phyloP scores from a whole-genome alignment of 2,329 filamentous ascomycete species.

The Pseudopithomyces maydicus region DNA sequence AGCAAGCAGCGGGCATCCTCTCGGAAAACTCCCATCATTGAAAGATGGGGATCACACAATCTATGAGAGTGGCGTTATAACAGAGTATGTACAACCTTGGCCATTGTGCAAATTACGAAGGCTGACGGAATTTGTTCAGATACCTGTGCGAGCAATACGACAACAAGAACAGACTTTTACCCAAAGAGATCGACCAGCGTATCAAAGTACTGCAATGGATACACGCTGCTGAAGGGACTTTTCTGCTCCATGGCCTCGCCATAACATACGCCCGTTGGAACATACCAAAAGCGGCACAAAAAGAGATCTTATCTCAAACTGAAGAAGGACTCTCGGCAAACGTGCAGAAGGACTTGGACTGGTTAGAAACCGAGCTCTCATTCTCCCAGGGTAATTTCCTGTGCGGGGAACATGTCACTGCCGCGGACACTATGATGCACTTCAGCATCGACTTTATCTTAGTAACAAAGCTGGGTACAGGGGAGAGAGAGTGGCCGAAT shows the following conservation, averaged over 20 bases:
- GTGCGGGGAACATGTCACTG: conserved; percentile 48
- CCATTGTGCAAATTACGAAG: background rate
- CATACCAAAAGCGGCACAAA: conserved; percentile 35
- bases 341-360: conserved; percentile 52
- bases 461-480: conserved; percentile 42
- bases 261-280: conserved; percentile 53
- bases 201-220: conserved; percentile 51
- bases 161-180: conserved; percentile 42
- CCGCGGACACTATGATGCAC: conserved; percentile 54
- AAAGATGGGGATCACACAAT: conserved; percentile 49
- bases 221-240: conserved; percentile 55
- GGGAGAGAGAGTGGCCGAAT: conserved; percentile 29
- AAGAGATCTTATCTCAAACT: conserved; percentile 39
- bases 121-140: conserved; percentile 24
- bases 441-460: conserved; percentile 51
- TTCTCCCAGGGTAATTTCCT: conserved; percentile 47
- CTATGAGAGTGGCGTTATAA: conserved; percentile 54
- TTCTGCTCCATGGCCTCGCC: conserved; percentile 51
- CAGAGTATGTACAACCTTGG: conserved; percentile 42
- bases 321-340: conserved; percentile 49
- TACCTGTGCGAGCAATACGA: conserved; percentile 56
- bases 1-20: conserved; percentile 43
- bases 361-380: conserved; percentile 50
- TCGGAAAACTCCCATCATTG: conserved; percentile 55
- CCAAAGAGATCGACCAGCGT: conserved; percentile 38